Base-by-base conservation (phyloP, 2,329 filamentous ascomycete genomes). In the Hypocreales sp. region DNA sequence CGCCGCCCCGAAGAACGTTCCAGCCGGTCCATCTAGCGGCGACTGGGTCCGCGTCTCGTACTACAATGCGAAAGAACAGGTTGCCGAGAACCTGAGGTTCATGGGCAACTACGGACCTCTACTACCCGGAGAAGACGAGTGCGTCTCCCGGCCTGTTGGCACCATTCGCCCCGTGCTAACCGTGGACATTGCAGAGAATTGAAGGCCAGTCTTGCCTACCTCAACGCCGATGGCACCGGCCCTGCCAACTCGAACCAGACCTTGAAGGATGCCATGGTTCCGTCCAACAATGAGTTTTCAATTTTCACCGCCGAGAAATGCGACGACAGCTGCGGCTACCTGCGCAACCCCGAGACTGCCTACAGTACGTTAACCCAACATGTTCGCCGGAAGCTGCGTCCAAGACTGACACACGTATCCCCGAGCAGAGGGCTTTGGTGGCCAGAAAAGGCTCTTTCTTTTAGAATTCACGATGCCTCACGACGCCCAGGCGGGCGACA, bases 391-490 rank as follows among this genome's bases (percentile, higher is more conserved):
- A n/a, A n/a, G n/a, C n/a, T n/a, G n/a, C n/a, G n/a, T 15, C 5
- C 22, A 7, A 10, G 16, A 8, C 16, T 8, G 16, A 7, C 8
- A 5, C 5, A 19, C 15, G 14, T 27, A 20, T 20, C 20, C 31
- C 20, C 20, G 22, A 21, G 24, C 37, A 77, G 68, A 81, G 52
- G 80, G 79, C 33, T 86, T 81, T 53, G 64, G 55, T 21, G 78
- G 78, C 26, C 59, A 64, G 17, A 66, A 72, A 41, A 83, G 82
- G 56, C 60, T 77, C 29, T 83, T 86, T 56, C 60, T 84, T 35
- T 64, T 79, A 40, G 67, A 81, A 40, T 79, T 84, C 49, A 58
- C 60, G 30, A 86, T 86, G 79, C 78, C 78, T 7, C 44, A 62
- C 25, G 66, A 67, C 31, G 64, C 64, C 34, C 46, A 57, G 28